phyloP scores from a whole-genome alignment of 1,284 basidiomycete species.

The Sanguinoderma infundibulare region DNA sequence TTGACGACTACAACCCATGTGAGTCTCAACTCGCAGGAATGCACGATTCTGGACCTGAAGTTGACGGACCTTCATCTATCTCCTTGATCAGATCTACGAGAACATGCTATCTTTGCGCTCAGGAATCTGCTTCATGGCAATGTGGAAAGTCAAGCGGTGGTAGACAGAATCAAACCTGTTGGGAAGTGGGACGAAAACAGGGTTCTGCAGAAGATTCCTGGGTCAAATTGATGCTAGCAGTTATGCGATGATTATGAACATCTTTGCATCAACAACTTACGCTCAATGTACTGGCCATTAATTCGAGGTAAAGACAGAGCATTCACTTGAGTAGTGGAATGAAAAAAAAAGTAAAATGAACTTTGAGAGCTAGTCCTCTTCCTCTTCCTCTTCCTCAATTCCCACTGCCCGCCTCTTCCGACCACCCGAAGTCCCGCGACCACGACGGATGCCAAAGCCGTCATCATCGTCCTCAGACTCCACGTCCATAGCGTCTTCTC shows the following conservation, averaged over 20 bases:
- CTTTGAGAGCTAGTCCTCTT: constrained; percentile 46
- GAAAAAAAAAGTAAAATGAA: not conserved
- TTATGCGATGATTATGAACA: not conserved
- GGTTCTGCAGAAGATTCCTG: constrained; percentile 23
- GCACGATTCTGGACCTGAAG: not conserved
- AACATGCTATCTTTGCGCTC: constrained; percentile 87
- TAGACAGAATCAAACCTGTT: constrained; percentile 72
- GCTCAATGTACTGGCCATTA: not conserved
- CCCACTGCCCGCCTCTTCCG: constrained; percentile 62
- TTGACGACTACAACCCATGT: constrained; percentile 93
- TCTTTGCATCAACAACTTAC: too few species aligned
- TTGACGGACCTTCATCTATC: not conserved
- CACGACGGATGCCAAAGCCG: constrained; percentile 60
- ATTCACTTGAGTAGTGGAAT: too few species aligned
- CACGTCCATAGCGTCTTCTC: constrained; percentile 66
- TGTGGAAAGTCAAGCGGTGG: constrained; percentile 77
- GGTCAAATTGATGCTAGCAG: not conserved
- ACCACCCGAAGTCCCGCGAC: constrained; percentile 49
- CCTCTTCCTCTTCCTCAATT: constrained; percentile 65
- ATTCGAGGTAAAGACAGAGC: not conserved
- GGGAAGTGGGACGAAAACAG: constrained; percentile 61
- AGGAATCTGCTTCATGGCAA: constrained; percentile 80
- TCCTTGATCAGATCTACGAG: constrained; percentile 70
- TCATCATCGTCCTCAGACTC: constrained; percentile 72
- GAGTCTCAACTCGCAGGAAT: constrained; percentile 36